Conservation (phyloP, 164 flowering plant genomes). For the Macadamia integrifolia region DNA sequence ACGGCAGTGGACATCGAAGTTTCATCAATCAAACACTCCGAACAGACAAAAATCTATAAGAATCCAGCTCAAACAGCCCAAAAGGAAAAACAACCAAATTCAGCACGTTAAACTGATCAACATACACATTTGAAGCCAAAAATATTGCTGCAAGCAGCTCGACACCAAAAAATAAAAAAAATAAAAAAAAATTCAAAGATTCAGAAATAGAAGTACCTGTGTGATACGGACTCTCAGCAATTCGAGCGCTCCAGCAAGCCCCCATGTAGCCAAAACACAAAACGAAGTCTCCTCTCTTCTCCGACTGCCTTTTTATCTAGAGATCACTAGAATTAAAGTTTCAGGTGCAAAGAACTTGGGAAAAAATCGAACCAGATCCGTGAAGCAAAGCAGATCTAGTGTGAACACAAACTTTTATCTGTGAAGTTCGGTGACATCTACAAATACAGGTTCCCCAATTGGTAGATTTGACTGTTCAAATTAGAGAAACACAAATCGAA, state of each 20-base stretch:
- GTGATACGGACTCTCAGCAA: conserved; percentile 57
- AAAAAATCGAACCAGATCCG: neutral
- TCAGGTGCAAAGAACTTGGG: neutral
- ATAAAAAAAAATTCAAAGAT: neutral
- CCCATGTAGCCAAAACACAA: conserved; percentile 43
- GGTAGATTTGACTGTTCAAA: conserved; percentile 7
- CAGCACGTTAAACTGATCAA: neutral
- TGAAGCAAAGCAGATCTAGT: conserved; percentile 8
- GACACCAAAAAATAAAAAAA: too few species aligned
- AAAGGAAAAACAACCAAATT: neutral
- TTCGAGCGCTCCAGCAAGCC: conserved; percentile 56
- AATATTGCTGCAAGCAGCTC: neutral
- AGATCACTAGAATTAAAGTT: neutral
- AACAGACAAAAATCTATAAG: neutral
- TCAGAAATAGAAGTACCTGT: conserved; percentile 32
- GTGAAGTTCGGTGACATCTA: conserved; percentile 10
- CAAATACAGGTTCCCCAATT: neutral
- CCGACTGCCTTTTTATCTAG: neutral
- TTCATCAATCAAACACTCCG: neutral
- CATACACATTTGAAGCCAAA: neutral
- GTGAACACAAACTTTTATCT: neutral
- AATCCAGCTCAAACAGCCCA: neutral
- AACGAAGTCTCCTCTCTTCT: neutral
- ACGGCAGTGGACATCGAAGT: too few species aligned
- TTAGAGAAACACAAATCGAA: neutral